These are phyloP conservation scores for Nannochloropsis oceanica DNA, from an alignment of 108 stramenopile genomes.

Conservation along the genomic window DNA sequence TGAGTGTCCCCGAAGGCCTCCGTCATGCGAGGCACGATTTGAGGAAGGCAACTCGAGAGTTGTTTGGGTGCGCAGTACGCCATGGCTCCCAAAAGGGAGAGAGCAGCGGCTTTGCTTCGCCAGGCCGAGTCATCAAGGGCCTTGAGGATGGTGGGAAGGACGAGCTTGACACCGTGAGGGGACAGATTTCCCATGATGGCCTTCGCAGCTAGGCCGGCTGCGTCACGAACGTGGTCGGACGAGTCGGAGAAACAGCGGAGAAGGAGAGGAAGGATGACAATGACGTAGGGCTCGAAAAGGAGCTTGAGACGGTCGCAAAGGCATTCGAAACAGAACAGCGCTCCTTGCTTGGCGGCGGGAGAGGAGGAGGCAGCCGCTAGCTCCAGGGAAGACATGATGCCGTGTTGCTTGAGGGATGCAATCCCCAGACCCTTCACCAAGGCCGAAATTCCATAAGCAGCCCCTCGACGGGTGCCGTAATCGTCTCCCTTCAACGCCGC, in stretches of 20 bases:
- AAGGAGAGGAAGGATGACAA: slow-evolving; percentile 82
- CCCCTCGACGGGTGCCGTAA: slow-evolving; percentile 53
- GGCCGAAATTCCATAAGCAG: slow-evolving; percentile 88
- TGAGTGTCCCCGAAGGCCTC: slow-evolving; percentile 93
- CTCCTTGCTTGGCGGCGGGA: slow-evolving; percentile 61
- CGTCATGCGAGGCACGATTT: slow-evolving; percentile 78
- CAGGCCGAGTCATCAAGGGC: slow-evolving; percentile 83
- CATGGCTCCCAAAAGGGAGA: slow-evolving; percentile 82
- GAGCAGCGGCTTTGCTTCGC: slow-evolving; percentile 78
- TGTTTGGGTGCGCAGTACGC: slow-evolving; percentile 95
- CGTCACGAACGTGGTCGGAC: slow-evolving; percentile 74
- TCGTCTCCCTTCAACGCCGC: neutral
- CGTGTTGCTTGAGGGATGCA: slow-evolving; percentile 71
- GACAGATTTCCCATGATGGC: slow-evolving; percentile 92
- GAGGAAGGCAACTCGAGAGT: slow-evolving; percentile 78
- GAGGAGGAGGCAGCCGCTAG: slow-evolving; percentile 46
- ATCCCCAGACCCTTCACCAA: slow-evolving; percentile 97
- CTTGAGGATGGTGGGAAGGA: slow-evolving; percentile 82
- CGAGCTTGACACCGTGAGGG: slow-evolving; percentile 86
- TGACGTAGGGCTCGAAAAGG: slow-evolving; percentile 97
- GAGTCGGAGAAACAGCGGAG: slow-evolving; percentile 80
- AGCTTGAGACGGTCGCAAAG: slow-evolving; percentile 70
- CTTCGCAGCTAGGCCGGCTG: slow-evolving; percentile 62
- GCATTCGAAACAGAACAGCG: slow-evolving; percentile 84
- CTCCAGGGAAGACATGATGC: slow-evolving; percentile 66